A percentile compares a stretch with the other conserved stretches of the same genome.
phyloP scores from a whole-genome alignment of 192 early-diverging fungal genomes.

The Jimgerdemannia flammicorona region DNA sequence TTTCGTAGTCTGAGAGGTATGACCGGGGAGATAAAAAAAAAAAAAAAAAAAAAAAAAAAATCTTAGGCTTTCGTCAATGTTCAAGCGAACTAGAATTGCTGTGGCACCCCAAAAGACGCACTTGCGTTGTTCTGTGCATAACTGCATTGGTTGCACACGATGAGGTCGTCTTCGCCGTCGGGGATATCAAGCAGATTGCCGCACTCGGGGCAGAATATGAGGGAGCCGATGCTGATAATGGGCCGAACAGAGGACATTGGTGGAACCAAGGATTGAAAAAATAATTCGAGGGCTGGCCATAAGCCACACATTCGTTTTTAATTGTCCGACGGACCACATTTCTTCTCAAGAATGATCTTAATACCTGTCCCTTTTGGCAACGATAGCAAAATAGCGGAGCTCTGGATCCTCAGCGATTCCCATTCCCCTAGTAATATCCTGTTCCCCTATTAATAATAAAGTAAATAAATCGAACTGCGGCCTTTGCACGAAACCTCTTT shows the following conservation, averaged over 20 bases:
- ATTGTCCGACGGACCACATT: no score
- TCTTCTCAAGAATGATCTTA: no score
- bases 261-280: no score
- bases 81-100: background rate
- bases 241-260: background rate
- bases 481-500: no score
- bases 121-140: conserved; percentile 58
- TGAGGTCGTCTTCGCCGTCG: conserved; percentile 67
- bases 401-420: no score
- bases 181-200: conserved; percentile 88
- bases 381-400: no score
- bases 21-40: background rate
- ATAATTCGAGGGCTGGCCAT: no score
- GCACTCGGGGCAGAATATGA: conserved; percentile 91
- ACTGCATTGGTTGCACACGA: conserved; percentile 82
- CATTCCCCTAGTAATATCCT: no score
- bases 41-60: background rate
- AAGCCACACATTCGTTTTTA: no score
- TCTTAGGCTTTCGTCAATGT: background rate
- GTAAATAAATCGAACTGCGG: no score
- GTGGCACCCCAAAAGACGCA: conserved; percentile 16
- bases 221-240: conserved; percentile 50
- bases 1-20: conserved; percentile 60
- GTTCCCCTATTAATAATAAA: no score
- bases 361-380: no score